Conservation (phyloP, 1,284 basidiomycete genomes). For the Ceratobasidium sp. region DNA sequence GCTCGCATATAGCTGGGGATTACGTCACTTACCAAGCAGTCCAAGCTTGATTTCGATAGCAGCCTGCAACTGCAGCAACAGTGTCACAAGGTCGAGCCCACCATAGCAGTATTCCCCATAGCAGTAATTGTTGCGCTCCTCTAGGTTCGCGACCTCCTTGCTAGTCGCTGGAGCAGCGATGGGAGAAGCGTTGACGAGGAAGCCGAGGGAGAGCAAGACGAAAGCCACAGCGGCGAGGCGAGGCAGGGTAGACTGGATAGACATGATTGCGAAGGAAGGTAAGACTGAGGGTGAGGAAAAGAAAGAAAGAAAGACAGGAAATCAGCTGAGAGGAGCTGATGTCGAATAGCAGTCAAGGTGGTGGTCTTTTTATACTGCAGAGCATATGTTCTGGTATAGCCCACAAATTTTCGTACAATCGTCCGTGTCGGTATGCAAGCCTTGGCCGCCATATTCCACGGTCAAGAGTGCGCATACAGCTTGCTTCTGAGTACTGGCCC, state of each 20-base stretch:
- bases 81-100: constrained; percentile 25
- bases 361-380: background rate
- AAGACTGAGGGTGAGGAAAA: background rate
- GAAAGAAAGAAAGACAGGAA: background rate
- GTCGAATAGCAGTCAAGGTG: background rate
- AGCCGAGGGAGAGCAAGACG: constrained; percentile 21
- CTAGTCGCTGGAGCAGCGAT: constrained; percentile 22
- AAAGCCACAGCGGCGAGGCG: constrained; percentile 30
- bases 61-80: constrained; percentile 32
- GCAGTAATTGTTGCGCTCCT: constrained; percentile 20
- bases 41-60: constrained; percentile 35
- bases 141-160: constrained; percentile 23
- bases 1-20: too few relatives aligned
- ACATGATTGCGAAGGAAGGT: constrained; percentile 10
- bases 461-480: too few relatives aligned
- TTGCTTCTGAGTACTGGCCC: too few relatives aligned
- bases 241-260: constrained; percentile 30
- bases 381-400: too few relatives aligned
- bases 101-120: constrained; percentile 25
- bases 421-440: too few relatives aligned
- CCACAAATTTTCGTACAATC: background rate
- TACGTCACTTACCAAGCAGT: constrained; percentile 20
- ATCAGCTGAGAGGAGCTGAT: constrained; percentile 33
- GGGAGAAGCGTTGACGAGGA: constrained; percentile 32
- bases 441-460: too few relatives aligned